phyloP scores from a whole-genome alignment of 1,139 yeast species.

The Spencermartinsiella ligniputridi region DNA sequence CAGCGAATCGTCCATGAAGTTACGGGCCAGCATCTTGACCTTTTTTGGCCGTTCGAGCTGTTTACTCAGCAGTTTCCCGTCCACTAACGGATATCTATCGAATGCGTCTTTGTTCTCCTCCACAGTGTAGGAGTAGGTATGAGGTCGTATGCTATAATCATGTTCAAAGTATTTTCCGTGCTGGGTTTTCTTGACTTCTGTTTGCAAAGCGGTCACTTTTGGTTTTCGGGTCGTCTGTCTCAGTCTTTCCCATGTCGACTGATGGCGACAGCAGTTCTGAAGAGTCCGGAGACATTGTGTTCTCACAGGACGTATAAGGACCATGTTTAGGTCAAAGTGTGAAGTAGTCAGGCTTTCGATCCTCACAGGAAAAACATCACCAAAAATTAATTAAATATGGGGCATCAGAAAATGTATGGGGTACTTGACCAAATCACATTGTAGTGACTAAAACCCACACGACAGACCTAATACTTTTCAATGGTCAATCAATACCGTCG shows the following conservation, averaged over 20 bases:
- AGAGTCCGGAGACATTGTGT: too few species aligned
- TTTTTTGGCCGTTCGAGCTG: constrained; percentile 51
- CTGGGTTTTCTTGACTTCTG: constrained; percentile 4
- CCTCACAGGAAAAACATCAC: too few species aligned
- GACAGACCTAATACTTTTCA: too few species aligned
- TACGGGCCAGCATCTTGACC: constrained; percentile 67
- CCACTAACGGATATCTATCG: constrained; percentile 44
- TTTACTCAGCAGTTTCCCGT: constrained; percentile 45
- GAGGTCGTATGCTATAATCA: constrained; percentile 23
- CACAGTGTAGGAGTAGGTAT: constrained; percentile 24
- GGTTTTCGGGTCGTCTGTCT: constrained; percentile 8
- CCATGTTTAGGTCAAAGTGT: too few species aligned
- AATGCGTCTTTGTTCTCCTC: constrained; percentile 36
- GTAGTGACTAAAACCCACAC: too few species aligned
- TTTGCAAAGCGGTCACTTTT: neutral
- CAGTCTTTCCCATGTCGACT: constrained; percentile 15
- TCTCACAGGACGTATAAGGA: too few species aligned
- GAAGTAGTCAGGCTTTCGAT: too few species aligned
- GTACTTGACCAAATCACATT: too few species aligned
- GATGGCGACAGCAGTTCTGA: constrained; percentile 1
- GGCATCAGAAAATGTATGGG: too few species aligned
- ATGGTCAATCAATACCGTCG: too few species aligned
- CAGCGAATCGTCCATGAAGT: constrained; percentile 79
- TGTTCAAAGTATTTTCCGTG: constrained; percentile 12
- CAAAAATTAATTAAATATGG: too few species aligned